Base-by-base conservation (phyloP, 1,139 yeast species). In the Saccharomyces hybrid region DNA sequence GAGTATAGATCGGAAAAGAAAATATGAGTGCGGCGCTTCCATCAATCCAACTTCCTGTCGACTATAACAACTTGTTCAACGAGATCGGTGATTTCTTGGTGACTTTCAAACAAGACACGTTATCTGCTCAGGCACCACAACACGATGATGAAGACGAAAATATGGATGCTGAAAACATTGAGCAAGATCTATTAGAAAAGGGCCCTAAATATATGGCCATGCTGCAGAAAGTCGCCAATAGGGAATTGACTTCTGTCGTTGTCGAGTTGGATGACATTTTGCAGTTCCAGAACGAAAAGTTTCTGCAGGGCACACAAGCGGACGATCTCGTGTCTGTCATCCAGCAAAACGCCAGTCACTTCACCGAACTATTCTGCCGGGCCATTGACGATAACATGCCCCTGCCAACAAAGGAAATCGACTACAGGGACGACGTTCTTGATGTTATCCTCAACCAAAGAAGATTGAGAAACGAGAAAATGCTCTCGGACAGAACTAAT, bases 391-490 rank as follows among this genome's bases (percentile, higher is more conserved):
- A 82, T 54, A 72, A 88, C 55, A 81, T 93, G 82, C 99, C 99
- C 0, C 89, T 97, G 25, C 84, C 95, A 2, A 72, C 74, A 19
- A 78, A 77, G 54, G 93, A 88, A 60, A 77, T 91, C 53, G 75
- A 84, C 50, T 88, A 87, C 70, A 83, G 84, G 62, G 97, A 90
- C 68, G 96, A 89, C 62, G 98, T 93, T 9, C 75, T 95, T 63
- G 99, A 95, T 68, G 96, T 93, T 56, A 89, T 95, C 56, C 77
- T 91, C 61, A 91, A 88, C 66, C 98, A 93, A 74, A 81, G 99
- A 69, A 83, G 80, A 64, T 79, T 88, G 69, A 80, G 96, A 65
- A 93, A 93, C 69, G 82, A 82, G 63, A 79, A 90, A 58, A 76
- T 84, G 49, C 55, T 66, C 25, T 58, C 66, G 48, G 71, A 67